Evolutionary conservation across 768 basidiomycete species (phyloP), one percentile per base, ranked within the genome.

Genomic region (Scleroderma bovista): DNA sequence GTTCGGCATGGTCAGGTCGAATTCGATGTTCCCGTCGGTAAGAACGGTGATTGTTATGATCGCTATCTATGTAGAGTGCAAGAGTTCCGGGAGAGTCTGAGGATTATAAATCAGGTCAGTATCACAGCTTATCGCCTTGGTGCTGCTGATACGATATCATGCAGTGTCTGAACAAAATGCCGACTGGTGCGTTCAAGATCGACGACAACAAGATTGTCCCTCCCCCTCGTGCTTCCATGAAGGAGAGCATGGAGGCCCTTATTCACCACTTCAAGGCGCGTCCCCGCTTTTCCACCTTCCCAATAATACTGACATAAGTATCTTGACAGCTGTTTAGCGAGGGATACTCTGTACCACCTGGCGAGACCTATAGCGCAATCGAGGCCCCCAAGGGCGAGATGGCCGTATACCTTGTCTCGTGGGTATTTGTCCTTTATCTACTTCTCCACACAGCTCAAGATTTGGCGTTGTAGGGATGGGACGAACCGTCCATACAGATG

Each of bases 301-400:
- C 22, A n/a, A 4, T 17, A 16, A 19, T 34, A 19, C 44, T 57
- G 1, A 64, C n/a, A 37, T 17, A n/a, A 32, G 22, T 11, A 19
- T 7, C 40, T 16, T 15, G 49, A 38, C 63, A 92, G 90, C 79
- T 96, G 59, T 98, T 93, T 75, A 90, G 88, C 47, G 95, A 98
- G 69, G 95, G 95, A 12, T 98, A 90, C 73, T 89, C 90, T 22
- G 95, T 98, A 23, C 96, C 96, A 16, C 88, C 91, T 16, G 89
- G 89, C 19, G 93, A 97, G 72, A 97, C 95, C 0, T 98, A 99
- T 75, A 83, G 81, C 44, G 95, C 95, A 2, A 97, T 98, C 57
- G 96, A 99, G 71, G 95, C 95, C 8, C 95, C 95, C 40, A 98
- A 99, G 72, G 94, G 94, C 55, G 95, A 98, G 72, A 97, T 97